Base-by-base conservation (phyloP, 192 early-diverging fungal genomes). In the Backusella tuberculispora region DNA sequence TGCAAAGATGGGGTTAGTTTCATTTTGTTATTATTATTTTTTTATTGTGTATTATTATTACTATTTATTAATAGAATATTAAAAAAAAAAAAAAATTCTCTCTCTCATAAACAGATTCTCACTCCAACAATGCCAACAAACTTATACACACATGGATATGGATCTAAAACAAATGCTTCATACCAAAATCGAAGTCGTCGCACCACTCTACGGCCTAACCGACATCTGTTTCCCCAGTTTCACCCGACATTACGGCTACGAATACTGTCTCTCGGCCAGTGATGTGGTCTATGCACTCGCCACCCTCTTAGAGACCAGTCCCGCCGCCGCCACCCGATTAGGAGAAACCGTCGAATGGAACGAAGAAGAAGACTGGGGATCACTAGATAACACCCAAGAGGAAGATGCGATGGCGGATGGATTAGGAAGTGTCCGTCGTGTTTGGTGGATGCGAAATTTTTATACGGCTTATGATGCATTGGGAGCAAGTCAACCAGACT, bases 381-480 rank as follows among this genome's bases (percentile, higher is more conserved):
- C 46, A 2, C 45, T 56, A 0, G 69, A 41, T 14, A 50, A 65
- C 0, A 63, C 24, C 19, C 37, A 46, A 10, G 74, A 75, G 21
- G 71, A 74, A 34, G 24, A 60, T 15, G 46, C 44, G 5, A 21
- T 44, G 3, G 73, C 15, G 3, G 50, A 71, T 21, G 76, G 41
- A 24, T 9, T 75, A 5, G 75, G 74, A 0, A 75, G 64, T 44
- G 71, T 50, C 34, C 24, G 66, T 46, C 41, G 75, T 29, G 41
- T 69, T 6, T 87, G 86, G 81, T 96, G 93, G 94, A 77, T 93
- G 66, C 66, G 81, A 37, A 94, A 95, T 34, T 98, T 97, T 80
- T 98, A 90, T 82, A 86, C 91, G 0, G 95, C 96, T 15, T 97
- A 93, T 74, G 97, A 98, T 75, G 90, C 97, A 6, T 80, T 98